phyloP scores from a whole-genome alignment of 306 rosid species.

The Sesbania bispinosa region DNA sequence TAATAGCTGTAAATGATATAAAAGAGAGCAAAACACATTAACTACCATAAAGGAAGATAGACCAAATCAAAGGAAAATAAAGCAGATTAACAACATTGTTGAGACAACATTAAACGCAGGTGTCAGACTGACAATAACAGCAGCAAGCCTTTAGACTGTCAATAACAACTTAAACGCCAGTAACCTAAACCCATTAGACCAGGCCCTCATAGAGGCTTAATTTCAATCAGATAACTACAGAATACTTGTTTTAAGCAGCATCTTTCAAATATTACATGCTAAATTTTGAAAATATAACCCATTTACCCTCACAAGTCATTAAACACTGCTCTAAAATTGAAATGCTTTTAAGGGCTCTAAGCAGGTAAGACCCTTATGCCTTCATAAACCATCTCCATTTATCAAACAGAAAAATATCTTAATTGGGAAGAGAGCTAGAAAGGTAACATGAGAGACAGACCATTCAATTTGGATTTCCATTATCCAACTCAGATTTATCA shows the following conservation, averaged over 20 bases:
- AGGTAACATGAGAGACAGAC: slow-evolving; percentile 10
- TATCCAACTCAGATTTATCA: background rate
- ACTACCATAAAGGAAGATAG: background rate
- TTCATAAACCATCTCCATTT: background rate
- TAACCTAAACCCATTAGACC: background rate
- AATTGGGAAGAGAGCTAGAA: background rate
- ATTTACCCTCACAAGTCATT: background rate
- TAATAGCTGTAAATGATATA: slow-evolving; percentile 50
- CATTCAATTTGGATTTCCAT: too few species aligned
- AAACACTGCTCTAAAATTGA: background rate
- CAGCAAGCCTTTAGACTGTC: background rate
- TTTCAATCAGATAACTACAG: background rate
- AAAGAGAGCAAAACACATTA: slow-evolving; percentile 4
- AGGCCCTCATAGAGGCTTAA: background rate
- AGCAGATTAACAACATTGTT: background rate
- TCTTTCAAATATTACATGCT: background rate
- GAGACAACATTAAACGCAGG: slow-evolving; percentile 1
- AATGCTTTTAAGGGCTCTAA: background rate
- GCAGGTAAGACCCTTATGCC: background rate
- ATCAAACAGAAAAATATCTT: background rate
- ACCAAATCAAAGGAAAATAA: slow-evolving; percentile 1
- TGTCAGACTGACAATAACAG: slow-evolving; percentile 2
- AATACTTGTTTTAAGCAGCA: background rate
- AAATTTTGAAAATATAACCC: background rate
- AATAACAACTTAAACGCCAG: background rate